A percentile compares a stretch with the other conserved stretches of the same genome.
Evolutionary conservation across 2,329 filamentous ascomycete species (phyloP).

Genomic region (Fusarium solani-melongenae): DNA sequence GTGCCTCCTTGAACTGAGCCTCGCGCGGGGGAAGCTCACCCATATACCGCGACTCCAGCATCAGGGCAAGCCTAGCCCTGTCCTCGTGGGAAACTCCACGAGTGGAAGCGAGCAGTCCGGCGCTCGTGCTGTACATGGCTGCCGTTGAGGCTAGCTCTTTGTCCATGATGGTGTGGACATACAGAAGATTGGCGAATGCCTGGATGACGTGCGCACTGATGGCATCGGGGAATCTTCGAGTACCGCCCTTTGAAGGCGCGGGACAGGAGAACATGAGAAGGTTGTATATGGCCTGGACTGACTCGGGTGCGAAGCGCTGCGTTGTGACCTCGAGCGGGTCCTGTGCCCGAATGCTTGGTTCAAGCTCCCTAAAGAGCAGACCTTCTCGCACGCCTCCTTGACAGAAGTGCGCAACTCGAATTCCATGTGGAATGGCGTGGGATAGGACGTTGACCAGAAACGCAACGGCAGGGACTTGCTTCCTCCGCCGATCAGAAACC

Average conservation of each 20-base stretch:
- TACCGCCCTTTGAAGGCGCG: conserved; percentile 30
- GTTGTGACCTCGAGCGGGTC: conserved; percentile 72
- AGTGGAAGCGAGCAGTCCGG: conserved; percentile 69
- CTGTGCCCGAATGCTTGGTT: conserved; percentile 58
- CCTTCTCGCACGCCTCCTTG: conserved; percentile 79
- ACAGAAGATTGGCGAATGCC: conserved; percentile 70
- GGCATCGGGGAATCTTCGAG: conserved; percentile 49
- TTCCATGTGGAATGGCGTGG: conserved; percentile 67
- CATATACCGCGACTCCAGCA: conserved; percentile 73
- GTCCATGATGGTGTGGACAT: conserved; percentile 60
- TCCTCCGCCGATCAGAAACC: conserved; percentile 71
- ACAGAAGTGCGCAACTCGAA: conserved; percentile 73
- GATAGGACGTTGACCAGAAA: conserved; percentile 73
- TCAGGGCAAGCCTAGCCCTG: conserved; percentile 69
- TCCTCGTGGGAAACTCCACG: conserved; percentile 72
- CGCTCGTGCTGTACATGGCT: conserved; percentile 72
- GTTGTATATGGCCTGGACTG: conserved; percentile 56
- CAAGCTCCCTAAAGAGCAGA: conserved; percentile 67
- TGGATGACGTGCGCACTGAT: conserved; percentile 61
- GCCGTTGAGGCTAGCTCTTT: conserved; percentile 67
- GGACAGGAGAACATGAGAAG: conserved; percentile 63
- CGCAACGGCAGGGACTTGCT: conserved; percentile 75
- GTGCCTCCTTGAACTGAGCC: conserved; percentile 61
- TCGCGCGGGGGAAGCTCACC: conserved; percentile 71
- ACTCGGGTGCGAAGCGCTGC: conserved; percentile 59